Percentiles rank a stretch among this genome's conserved stretches.
Conservation (phyloP, 805 yeast genomes). For the Nakazawaea wickerhamii region DNA sequence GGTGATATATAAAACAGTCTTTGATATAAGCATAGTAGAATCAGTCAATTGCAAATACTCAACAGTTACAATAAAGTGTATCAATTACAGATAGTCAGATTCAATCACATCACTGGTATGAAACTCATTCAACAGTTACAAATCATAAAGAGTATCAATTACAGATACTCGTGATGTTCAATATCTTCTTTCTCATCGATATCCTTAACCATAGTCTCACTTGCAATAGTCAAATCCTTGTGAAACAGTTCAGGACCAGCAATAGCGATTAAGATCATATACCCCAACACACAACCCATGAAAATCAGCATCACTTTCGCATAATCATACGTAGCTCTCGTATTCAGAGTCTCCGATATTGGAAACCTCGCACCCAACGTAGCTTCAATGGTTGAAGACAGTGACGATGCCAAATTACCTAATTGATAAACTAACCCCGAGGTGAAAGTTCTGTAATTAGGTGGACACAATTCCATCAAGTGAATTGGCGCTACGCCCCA, state of each 20-base stretch:
- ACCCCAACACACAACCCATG: slow-evolving; percentile 60
- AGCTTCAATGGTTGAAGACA: slow-evolving; percentile 66
- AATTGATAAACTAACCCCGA: slow-evolving; percentile 63
- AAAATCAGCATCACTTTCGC: slow-evolving; percentile 69
- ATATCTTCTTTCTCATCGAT: background rate
- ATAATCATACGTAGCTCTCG: slow-evolving; percentile 40
- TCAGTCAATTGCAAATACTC: too few species aligned
- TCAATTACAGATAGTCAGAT: too few species aligned
- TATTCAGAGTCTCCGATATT: slow-evolving; percentile 27
- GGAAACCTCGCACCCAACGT: slow-evolving; percentile 60
- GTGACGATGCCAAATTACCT: slow-evolving; percentile 69
- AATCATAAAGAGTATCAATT: too few species aligned
- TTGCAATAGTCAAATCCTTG: slow-evolving; percentile 11
- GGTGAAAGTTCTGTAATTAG: slow-evolving; percentile 56
- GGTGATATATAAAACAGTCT: too few species aligned
- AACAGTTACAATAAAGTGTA: too few species aligned
- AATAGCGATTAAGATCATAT: slow-evolving; percentile 39
- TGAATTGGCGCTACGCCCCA: slow-evolving; percentile 72
- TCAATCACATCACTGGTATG: too few species aligned
- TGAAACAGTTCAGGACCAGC: slow-evolving; percentile 40
- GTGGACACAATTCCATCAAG: slow-evolving; percentile 60
- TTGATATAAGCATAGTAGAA: too few species aligned
- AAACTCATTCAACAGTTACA: too few species aligned
- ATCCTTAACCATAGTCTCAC: background rate
- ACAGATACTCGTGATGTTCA: too few species aligned